These are phyloP conservation scores for Sporisorium iseilematis-ciliati DNA, from an alignment of 1,284 basidiomycete species.

Conservation along the genomic window DNA sequence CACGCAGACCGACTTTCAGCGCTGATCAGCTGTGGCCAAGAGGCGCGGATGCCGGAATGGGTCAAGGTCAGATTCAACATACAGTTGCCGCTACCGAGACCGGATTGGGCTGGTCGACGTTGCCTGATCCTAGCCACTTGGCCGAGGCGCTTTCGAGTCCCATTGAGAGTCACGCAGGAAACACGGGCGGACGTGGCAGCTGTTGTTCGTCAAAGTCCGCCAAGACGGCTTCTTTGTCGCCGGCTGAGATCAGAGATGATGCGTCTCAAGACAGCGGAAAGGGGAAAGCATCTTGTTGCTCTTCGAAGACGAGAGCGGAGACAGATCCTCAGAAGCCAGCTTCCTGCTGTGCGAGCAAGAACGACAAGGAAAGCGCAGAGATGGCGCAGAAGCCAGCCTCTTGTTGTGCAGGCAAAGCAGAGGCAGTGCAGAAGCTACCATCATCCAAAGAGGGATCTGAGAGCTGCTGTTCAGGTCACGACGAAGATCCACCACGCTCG, in stretches of 20 bases:
- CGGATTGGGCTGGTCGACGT: slow-evolving; percentile 45
- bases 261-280: neutral
- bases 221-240: neutral
- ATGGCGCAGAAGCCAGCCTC: neutral
- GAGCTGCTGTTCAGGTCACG: slow-evolving; percentile 32
- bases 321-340: neutral
- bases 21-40: slow-evolving; percentile 44
- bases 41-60: slow-evolving; percentile 47
- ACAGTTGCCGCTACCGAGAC: slow-evolving; percentile 40
- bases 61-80: slow-evolving; percentile 53
- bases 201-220: slow-evolving; percentile 32
- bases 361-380: neutral
- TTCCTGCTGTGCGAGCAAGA: slow-evolving; percentile 21
- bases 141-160: slow-evolving; percentile 18
- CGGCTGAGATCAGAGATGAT: neutral
- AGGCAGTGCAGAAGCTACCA: neutral
- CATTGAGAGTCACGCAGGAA: neutral
- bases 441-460: slow-evolving; percentile 8
- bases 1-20: slow-evolving; percentile 24
- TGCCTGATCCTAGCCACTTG: slow-evolving; percentile 17
- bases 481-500: neutral
- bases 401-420: slow-evolving; percentile 16
- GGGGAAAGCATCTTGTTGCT: slow-evolving; percentile 25
- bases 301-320: slow-evolving; percentile 3
- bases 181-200: slow-evolving; percentile 1